phyloP scores from a whole-genome alignment of 78 protist species.

The Isochrysis galbana region DNA sequence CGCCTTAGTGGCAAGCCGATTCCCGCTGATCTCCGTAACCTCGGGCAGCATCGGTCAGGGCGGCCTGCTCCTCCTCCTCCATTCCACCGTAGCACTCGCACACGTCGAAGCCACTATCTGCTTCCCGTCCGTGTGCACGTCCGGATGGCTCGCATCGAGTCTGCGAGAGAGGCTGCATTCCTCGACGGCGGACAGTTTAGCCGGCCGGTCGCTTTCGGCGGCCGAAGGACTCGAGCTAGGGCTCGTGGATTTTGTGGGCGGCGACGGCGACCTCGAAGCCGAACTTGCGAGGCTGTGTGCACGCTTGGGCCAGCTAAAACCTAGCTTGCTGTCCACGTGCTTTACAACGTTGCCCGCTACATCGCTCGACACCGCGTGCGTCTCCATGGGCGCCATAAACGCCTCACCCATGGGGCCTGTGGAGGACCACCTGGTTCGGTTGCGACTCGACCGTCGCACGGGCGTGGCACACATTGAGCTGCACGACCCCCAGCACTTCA shows the following conservation, averaged over 20 bases:
- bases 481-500: background rate
- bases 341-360: background rate
- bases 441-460: background rate
- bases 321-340: background rate
- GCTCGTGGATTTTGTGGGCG: background rate
- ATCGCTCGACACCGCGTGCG: background rate
- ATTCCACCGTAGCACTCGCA: background rate
- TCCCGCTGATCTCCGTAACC: too few species aligned
- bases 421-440: background rate
- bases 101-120: background rate
- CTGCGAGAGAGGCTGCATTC: too few species aligned
- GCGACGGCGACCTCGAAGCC: background rate
- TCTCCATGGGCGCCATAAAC: background rate
- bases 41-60: background rate
- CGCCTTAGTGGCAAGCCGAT: too few species aligned
- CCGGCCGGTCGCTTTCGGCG: background rate
- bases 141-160: too few species aligned
- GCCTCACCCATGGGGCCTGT: background rate
- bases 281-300: background rate
- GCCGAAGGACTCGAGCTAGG: background rate
- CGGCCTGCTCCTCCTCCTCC: background rate
- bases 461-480: background rate
- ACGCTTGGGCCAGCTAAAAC: background rate
- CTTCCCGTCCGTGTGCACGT: background rate
- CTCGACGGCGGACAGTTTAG: too few species aligned